Evolutionary conservation across 164 flowering plant species (phyloP), one percentile per base, ranked within the genome.

Genomic region (Santalum album): DNA sequence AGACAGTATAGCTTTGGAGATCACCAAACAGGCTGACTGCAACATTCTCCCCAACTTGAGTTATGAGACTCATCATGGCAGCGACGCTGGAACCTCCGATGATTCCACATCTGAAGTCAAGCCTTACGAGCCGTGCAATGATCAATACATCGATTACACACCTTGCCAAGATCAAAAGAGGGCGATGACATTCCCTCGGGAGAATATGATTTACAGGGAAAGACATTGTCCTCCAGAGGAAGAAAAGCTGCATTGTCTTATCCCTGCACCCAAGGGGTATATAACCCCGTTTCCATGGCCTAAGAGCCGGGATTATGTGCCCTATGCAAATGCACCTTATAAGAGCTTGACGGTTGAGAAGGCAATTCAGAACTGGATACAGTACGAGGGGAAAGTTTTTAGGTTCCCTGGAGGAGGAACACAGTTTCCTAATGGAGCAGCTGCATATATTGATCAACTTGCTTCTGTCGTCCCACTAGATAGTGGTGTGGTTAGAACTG

Each of bases 391-490:
- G 25, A 67, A 73, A 53, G 80, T 73, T 23, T 78, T 75, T 22
- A 66, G 78, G 52, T 78, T 78, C 61, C 80, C 78, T 1, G 80
- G 80, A 58, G 80, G 83, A 22, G 83, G 80, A 42, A 70, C 79
- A 35, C 78, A 75, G 62, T 78, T 78, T 63, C 79, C 82, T 60
- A 65, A 69, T 17, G 83, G 83, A 2, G 83, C 78, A 3, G 81
- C 76, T 67, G 68, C 75, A 12, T 80, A 77, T 60, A 80, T 80
- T 25, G 45, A 73, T 26, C 58, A 80, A 54, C 78, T 80, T 35
- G 80, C 82, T 26, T 61, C 77, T 12, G 78, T 73, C 24, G 71
- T 77, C 25, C 82, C 85, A 25, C 40, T 77, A 15, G 73, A 69
- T 29, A 73, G 66, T 51, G 82, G 82, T 32, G 62, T 63, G 53